Conservation (phyloP, 179 eudicot genomes). For the Amaranthus tricolor region DNA sequence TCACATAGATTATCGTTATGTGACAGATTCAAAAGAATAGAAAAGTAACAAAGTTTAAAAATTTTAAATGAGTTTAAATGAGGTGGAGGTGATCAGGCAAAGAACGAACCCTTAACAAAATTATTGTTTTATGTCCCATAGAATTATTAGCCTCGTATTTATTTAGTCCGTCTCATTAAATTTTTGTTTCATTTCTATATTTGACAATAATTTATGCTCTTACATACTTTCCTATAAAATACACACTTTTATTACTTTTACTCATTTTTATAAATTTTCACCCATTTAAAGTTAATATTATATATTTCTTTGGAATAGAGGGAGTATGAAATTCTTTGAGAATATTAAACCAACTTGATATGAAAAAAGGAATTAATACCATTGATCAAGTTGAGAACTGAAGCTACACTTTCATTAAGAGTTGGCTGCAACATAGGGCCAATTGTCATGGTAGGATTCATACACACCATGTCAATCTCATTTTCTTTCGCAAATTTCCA, state of each 20-base stretch:
- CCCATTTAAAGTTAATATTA: too few species aligned
- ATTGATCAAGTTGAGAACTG: conserved; percentile 36
- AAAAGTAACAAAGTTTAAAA: not conserved
- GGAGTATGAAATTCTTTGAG: not conserved
- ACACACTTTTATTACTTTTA: too few species aligned
- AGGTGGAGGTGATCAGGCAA: too few species aligned
- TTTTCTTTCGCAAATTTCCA: conserved; percentile 42
- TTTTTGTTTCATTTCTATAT: too few species aligned
- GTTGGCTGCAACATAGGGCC: conserved; percentile 48
- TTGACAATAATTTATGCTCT: too few species aligned
- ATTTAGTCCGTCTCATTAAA: too few species aligned
- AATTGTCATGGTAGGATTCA: conserved; percentile 38
- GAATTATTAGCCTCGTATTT: too few species aligned
- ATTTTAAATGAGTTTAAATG: not conserved
- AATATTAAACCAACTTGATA: not conserved
- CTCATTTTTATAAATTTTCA: too few species aligned
- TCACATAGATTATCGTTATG: too few species aligned
- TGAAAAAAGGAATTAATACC: conserved; percentile 20
- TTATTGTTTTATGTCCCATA: not conserved
- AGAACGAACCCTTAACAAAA: not conserved
- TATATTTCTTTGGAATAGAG: too few species aligned
- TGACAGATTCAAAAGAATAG: too few species aligned
- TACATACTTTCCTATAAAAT: too few species aligned
- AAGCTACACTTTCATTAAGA: conserved; percentile 27
- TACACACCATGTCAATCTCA: conserved; percentile 39